A percentile compares a stretch with the other conserved stretches of the same genome.
Conservation (phyloP, 495 filamentous ascomycete species). For the Xylaria telfairii region DNA sequence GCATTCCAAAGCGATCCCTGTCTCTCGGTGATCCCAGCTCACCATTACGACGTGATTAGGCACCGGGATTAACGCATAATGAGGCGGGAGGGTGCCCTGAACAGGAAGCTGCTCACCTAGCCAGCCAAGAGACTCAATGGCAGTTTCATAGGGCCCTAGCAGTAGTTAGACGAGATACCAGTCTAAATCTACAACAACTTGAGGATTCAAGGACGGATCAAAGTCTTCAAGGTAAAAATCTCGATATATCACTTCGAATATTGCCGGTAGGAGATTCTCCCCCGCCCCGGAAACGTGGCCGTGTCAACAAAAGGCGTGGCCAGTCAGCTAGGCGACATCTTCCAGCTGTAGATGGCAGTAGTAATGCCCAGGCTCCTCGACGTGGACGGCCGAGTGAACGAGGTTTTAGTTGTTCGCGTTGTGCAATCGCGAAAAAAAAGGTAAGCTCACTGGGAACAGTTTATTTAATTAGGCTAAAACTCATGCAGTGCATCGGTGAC, state of each 20-base stretch:
- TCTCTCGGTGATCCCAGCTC: not conserved
- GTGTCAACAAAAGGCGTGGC: not conserved
- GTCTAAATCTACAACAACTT: not conserved
- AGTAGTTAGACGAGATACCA: not conserved
- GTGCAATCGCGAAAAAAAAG: slow-evolving; percentile 18
- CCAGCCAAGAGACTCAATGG: not conserved
- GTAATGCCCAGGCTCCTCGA: not conserved
- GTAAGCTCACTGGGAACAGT: not conserved
- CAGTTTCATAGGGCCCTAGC: not conserved
- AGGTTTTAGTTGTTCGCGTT: slow-evolving; percentile 21
- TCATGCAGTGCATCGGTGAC: not conserved
- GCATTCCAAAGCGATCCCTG: slow-evolving; percentile 3
- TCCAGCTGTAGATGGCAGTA: not conserved
- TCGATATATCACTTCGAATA: slow-evolving; percentile 9
- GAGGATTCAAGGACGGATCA: not conserved
- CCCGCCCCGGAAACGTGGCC: not conserved
- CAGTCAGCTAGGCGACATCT: not conserved
- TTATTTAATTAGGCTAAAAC: not conserved
- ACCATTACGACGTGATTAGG: slow-evolving; percentile 1
- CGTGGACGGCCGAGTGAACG: slow-evolving; percentile 20
- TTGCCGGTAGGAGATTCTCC: not conserved
- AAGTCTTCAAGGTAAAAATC: not conserved
- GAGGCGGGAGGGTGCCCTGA: not conserved
- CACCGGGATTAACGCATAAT: not conserved
- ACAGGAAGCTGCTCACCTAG: not conserved